Evolutionary conservation across 2,329 filamentous ascomycete genomes (phyloP).

Genomic region (Paecilomyces formosus): DNA sequence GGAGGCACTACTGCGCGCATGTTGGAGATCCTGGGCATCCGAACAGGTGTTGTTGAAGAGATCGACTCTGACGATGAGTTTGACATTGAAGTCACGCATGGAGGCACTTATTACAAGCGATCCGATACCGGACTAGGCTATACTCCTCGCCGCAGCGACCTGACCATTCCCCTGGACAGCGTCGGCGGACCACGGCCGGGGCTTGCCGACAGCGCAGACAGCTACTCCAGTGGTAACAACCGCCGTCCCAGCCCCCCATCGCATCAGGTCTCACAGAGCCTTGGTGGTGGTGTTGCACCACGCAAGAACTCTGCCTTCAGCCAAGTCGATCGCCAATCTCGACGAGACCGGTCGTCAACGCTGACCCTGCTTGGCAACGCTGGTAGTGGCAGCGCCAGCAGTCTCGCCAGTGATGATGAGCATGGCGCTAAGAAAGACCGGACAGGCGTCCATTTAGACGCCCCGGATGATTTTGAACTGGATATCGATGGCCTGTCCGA

Average conservation of each 20-base stretch:
- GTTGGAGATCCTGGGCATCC: slow-evolving; percentile 94
- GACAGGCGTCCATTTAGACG: slow-evolving; percentile 16
- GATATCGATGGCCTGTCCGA: slow-evolving; percentile 40
- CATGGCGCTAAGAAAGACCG: slow-evolving; percentile 35
- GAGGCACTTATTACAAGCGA: slow-evolving; percentile 72
- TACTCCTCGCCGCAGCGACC: slow-evolving; percentile 57
- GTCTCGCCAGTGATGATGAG: slow-evolving; percentile 41
- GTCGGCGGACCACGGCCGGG: slow-evolving; percentile 34
- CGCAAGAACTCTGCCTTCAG: slow-evolving; percentile 48
- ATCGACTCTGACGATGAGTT: slow-evolving; percentile 98
- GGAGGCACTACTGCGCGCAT: slow-evolving; percentile 95
- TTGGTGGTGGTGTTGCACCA: slow-evolving; percentile 28
- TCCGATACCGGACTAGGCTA: slow-evolving; percentile 65
- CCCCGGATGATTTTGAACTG: slow-evolving; percentile 29
- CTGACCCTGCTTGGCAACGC: slow-evolving; percentile 45
- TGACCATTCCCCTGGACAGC: slow-evolving; percentile 49
- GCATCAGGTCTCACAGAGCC: slow-evolving; percentile 19
- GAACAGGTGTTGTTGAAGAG: slow-evolving; percentile 92
- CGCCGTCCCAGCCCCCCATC: slow-evolving; percentile 43
- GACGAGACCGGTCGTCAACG: slow-evolving; percentile 31
- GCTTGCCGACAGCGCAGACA: slow-evolving; percentile 23
- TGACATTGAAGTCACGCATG: slow-evolving; percentile 74
- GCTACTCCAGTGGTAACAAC: slow-evolving; percentile 54
- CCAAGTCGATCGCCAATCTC: slow-evolving; percentile 38
- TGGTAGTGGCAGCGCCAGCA: slow-evolving; percentile 38